A percentile compares a stretch with the other conserved stretches of the same genome.
These are phyloP conservation scores for Yamadazyma trypodendri DNA, from an alignment of 1,139 yeast genomes.

Conservation along the genomic window DNA sequence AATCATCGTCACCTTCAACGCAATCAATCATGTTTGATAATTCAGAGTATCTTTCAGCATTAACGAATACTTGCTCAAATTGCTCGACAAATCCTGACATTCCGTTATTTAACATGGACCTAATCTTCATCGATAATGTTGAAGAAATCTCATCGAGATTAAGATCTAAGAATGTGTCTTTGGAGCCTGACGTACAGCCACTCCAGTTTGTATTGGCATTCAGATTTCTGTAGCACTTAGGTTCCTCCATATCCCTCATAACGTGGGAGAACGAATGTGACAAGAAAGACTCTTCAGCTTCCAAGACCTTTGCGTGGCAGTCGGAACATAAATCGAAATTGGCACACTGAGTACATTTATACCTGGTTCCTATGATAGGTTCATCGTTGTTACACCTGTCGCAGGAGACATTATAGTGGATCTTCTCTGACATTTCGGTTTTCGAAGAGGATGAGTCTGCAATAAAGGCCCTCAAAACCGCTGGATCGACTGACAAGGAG, in stretches of 20 bases:
- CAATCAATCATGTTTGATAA: slow-evolving; percentile 16
- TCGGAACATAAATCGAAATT: slow-evolving; percentile 55
- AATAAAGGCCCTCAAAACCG: slow-evolving; percentile 2
- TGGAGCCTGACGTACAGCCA: neutral
- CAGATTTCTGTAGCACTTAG: slow-evolving; percentile 11
- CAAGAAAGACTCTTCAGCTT: slow-evolving; percentile 15
- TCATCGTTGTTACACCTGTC: slow-evolving; percentile 37
- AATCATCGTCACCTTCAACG: slow-evolving; percentile 21
- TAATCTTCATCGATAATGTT: slow-evolving; percentile 21
- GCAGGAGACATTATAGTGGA: slow-evolving; percentile 30
- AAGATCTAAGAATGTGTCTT: slow-evolving; percentile 26
- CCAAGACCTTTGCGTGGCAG: slow-evolving; percentile 35
- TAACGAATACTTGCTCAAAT: slow-evolving; percentile 22
- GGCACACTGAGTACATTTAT: slow-evolving; percentile 50
- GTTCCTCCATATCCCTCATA: slow-evolving; percentile 26
- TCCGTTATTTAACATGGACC: slow-evolving; percentile 18
- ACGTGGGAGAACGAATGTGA: slow-evolving; percentile 27
- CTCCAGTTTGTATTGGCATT: neutral
- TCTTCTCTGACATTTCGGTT: slow-evolving; percentile 2
- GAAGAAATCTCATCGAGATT: slow-evolving; percentile 25
- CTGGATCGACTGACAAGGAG: slow-evolving; percentile 8
- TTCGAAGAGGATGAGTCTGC: neutral
- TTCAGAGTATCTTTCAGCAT: slow-evolving; percentile 27
- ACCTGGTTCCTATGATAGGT: slow-evolving; percentile 48
- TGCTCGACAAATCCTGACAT: slow-evolving; percentile 20